Base-by-base conservation (phyloP, 495 filamentous ascomycete genomes). In the Aspergillus campestris region DNA sequence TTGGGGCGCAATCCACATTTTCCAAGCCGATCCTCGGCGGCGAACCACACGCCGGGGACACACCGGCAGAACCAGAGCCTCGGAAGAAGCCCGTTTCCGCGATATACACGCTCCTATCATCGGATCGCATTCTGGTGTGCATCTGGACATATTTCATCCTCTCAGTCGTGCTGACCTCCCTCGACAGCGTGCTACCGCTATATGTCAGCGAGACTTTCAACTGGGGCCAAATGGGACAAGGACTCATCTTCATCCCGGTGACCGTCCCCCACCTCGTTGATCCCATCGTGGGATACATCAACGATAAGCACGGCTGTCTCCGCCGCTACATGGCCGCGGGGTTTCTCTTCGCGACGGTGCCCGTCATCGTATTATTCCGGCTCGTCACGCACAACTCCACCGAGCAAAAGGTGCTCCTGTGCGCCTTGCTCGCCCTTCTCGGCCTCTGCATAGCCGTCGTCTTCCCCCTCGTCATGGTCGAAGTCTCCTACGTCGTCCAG, bases 221-320 rank as follows among this genome's bases (percentile, higher is more conserved):
- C 45, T 92, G 83, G 82, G 64, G 72, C 32, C 78, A 86, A 7
- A 78, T 73, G 0, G 84, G 78, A 7, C 84, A 84, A n/a, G 87
- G 86, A 3, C 66, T 92, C 0, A 69, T 88, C 24, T 91, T 91
- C 61, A 70, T 91, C 0, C 71, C 83, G 3, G 18, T 88, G 11
- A 78, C 84, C 40, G 50, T 86, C 5, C 86, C 86, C 0, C 72
- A 78, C 6, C 73, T 91, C 48, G 24, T 77, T 8, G 77, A 79
- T 0, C 86, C 87, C 0, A 27, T 85, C 3, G 64, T 81, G 13
- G 87, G 88, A 3, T 58, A 79, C 74, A 7, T 77, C 69, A 36
- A 83, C 84, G 38, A 71, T 67, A 32, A 81, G 85, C 67, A 70
- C 61, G 31, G 72, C 73, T 43, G 78, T 73, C 14, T 78, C 0